Conservation (phyloP, 345 rosid species). For the Microthlaspi erraticum region DNA sequence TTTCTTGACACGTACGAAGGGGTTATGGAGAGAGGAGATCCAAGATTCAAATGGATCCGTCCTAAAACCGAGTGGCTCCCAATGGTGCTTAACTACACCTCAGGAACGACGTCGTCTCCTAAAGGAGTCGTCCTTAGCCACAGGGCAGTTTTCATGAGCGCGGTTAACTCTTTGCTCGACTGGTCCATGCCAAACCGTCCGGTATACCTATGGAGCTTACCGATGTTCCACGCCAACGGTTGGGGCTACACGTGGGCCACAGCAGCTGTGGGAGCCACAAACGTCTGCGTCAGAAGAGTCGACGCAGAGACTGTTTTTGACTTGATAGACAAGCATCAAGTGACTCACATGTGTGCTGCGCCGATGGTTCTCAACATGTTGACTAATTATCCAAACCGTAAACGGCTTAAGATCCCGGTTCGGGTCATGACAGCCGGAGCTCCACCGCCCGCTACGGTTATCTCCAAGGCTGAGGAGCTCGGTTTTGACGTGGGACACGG, state of each 20-base stretch:
- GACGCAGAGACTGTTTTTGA: constrained; percentile 44
- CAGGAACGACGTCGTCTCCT: constrained; percentile 67
- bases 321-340: constrained; percentile 51
- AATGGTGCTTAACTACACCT: constrained; percentile 63
- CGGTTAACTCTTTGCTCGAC: constrained; percentile 48
- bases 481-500: constrained; percentile 61
- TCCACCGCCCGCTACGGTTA: constrained; percentile 52
- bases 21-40: constrained; percentile 48
- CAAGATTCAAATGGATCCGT: constrained; percentile 49
- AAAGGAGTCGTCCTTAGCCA: constrained; percentile 65
- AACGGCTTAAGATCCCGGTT: constrained; percentile 46
- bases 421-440: constrained; percentile 59
- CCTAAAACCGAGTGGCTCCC: constrained; percentile 57
- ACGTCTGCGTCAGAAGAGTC: constrained; percentile 57
- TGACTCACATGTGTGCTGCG: constrained; percentile 70
- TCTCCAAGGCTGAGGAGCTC: constrained; percentile 47
- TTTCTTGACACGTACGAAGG: constrained; percentile 53
- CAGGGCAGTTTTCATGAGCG: constrained; percentile 50
- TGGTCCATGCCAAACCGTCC: constrained; percentile 53
- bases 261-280: constrained; percentile 67
- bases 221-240: constrained; percentile 70
- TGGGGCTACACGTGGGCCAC: constrained; percentile 66
- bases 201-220: constrained; percentile 64
- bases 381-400: constrained; percentile 40
- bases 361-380: constrained; percentile 64